Percentiles rank a stretch among this genome's conserved stretches.
These are phyloP conservation scores for Citrus mangshanensis DNA, from an alignment of 345 rosid genomes.

Conservation along the genomic window DNA sequence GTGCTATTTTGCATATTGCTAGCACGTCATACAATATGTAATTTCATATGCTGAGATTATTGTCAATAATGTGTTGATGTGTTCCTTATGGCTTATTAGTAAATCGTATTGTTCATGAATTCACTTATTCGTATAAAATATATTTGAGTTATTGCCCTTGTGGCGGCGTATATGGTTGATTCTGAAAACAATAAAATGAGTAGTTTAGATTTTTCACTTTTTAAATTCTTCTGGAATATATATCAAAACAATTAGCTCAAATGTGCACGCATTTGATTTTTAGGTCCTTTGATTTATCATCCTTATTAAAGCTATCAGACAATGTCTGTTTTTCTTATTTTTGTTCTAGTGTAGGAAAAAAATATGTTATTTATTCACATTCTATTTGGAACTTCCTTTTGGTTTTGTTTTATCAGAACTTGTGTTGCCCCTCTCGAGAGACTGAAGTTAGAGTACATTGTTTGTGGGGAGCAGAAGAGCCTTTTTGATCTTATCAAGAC, in stretches of 20 bases:
- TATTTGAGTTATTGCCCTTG: background rate
- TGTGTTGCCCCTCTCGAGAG: slow-evolving; percentile 90
- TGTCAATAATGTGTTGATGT: background rate
- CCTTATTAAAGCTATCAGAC: background rate
- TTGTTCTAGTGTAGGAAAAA: background rate
- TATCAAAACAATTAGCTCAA: background rate
- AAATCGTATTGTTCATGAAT: background rate
- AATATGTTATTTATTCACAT: background rate
- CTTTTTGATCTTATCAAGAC: slow-evolving; percentile 57
- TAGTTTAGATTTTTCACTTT: background rate
- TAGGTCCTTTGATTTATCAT: background rate
- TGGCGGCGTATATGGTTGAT: background rate
- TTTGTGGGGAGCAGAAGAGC: slow-evolving; percentile 71
- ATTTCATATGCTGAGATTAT: background rate
- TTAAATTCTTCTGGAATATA: background rate
- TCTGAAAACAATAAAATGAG: background rate
- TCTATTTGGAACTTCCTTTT: background rate
- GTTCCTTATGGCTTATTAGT: background rate
- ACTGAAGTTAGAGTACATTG: slow-evolving; percentile 78
- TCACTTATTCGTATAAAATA: background rate
- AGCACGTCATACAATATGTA: background rate
- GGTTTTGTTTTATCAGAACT: slow-evolving; percentile 47
- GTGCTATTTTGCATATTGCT: background rate
- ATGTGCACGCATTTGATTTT: background rate
- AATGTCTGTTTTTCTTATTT: background rate